phyloP scores from a whole-genome alignment of 2,329 filamentous ascomycete genomes.

The Exophiala bonariae region DNA sequence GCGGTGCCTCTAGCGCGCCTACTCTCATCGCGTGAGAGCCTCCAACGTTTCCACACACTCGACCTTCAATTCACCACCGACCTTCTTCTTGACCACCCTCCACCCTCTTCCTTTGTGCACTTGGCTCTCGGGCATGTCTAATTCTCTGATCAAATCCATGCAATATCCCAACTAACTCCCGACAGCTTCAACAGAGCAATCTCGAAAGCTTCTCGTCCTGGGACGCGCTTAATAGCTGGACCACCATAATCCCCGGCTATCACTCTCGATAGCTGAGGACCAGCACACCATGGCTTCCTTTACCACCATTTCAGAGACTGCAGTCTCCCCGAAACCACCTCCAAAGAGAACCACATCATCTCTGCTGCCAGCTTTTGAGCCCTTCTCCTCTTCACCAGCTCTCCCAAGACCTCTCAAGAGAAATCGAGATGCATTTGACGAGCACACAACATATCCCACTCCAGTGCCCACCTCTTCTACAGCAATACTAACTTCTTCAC shows the following conservation, averaged over 20 bases:
- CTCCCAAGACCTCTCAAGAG: conserved; percentile 50
- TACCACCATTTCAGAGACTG: conserved; percentile 18
- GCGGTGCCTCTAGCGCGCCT: neutral
- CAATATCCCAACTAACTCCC: no score
- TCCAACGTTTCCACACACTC: conserved; percentile 2
- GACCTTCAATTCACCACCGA: conserved; percentile 9
- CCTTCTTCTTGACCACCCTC: conserved; percentile 20
- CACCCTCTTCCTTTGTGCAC: neutral
- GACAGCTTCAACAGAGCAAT: no score
- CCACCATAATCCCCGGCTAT: conserved; percentile 6
- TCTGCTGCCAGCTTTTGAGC: conserved; percentile 51
- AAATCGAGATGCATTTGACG: conserved; percentile 43
- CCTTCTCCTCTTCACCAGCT: conserved; percentile 48
- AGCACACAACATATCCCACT: conserved; percentile 74
- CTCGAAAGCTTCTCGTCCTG: conserved; percentile 9
- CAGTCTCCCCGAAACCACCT: conserved; percentile 34
- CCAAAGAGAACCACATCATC: conserved; percentile 47
- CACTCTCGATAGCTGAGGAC: conserved; percentile 16
- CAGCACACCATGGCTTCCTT: conserved; percentile 20
- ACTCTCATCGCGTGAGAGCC: conserved; percentile 11
- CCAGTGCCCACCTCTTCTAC: conserved; percentile 93
- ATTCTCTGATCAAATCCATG: conserved; percentile 33
- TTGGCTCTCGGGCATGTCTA: neutral
- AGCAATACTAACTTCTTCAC: conserved; percentile 84
- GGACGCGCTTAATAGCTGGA: conserved; percentile 34